Percentiles rank a stretch among this genome's conserved stretches.
Conservation (phyloP, 768 basidiomycete species). For the Boletus barrowsii region DNA sequence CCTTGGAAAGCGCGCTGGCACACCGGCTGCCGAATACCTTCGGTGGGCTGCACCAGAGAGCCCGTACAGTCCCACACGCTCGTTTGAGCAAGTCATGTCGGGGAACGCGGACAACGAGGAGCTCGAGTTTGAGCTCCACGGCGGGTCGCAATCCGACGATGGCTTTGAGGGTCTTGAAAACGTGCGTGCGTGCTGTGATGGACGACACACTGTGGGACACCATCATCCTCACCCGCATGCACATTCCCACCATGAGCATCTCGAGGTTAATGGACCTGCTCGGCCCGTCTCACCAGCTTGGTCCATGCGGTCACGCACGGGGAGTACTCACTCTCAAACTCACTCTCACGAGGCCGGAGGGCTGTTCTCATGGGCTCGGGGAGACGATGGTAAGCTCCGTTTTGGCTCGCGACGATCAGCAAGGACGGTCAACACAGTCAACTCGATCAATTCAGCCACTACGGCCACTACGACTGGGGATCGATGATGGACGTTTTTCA, state of each 20-base stretch:
- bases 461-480: slow-evolving; percentile 21
- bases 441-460: slow-evolving; percentile 15
- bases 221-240: slow-evolving; percentile 49
- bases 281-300: slow-evolving; percentile 79
- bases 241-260: slow-evolving; percentile 53
- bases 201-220: slow-evolving; percentile 73
- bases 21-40: slow-evolving; percentile 88
- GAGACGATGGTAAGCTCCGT: slow-evolving; percentile 63
- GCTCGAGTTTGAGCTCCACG: slow-evolving; percentile 82
- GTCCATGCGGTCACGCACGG: slow-evolving; percentile 80
- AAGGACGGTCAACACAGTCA: slow-evolving; percentile 36
- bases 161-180: slow-evolving; percentile 94
- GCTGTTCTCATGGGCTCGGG: slow-evolving; percentile 65
- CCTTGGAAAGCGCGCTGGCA: slow-evolving; percentile 82
- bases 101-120: slow-evolving; percentile 48
- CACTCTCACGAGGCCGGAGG: slow-evolving; percentile 68
- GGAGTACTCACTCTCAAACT: slow-evolving; percentile 66
- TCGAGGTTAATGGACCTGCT: slow-evolving; percentile 46
- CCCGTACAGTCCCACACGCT: slow-evolving; percentile 72
- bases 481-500: slow-evolving; percentile 17
- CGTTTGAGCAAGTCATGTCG: slow-evolving; percentile 53
- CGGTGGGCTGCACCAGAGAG: slow-evolving; percentile 74
- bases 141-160: slow-evolving; percentile 65
- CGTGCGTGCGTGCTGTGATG: slow-evolving; percentile 89
- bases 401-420: slow-evolving; percentile 71